Percentiles rank a stretch among this genome's conserved stretches.
phyloP scores from a whole-genome alignment of 1,139 yeast genomes.

The Yamadazyma triangularis region DNA sequence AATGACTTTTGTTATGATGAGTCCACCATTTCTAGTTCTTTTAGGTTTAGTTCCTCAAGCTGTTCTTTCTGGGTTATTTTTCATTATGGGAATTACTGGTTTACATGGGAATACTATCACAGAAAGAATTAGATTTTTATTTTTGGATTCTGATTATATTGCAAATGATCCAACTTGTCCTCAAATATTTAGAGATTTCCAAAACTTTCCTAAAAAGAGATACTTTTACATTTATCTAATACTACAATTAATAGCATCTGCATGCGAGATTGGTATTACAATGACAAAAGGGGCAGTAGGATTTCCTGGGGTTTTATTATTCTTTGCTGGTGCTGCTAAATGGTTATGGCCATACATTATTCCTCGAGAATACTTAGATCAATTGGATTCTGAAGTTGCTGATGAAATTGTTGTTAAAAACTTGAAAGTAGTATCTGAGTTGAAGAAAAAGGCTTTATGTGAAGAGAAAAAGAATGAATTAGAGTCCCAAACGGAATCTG shows the following conservation, averaged over 20 bases:
- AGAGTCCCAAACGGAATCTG: neutral
- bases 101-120: conserved; percentile 64
- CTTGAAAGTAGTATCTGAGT: conserved; percentile 8
- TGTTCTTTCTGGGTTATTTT: conserved; percentile 85
- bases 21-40: conserved; percentile 77
- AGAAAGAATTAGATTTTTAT: conserved; percentile 56
- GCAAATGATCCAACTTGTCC: conserved; percentile 34
- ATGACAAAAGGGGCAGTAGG: conserved; percentile 91
- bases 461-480: conserved; percentile 1
- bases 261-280: conserved; percentile 80
- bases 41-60: conserved; percentile 91
- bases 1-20: conserved; percentile 81
- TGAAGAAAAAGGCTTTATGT: conserved; percentile 6
- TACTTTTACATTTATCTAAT: conserved; percentile 53
- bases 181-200: conserved; percentile 29
- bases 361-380: conserved; percentile 52
- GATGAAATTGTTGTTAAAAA: conserved; percentile 25
- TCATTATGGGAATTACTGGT: conserved; percentile 88
- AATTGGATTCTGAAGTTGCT: conserved; percentile 73
- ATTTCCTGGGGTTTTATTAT: conserved; percentile 74
- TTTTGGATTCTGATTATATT: conserved; percentile 53
- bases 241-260: conserved; percentile 64
- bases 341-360: conserved; percentile 68
- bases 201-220: conserved; percentile 34
- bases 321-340: conserved; percentile 56